Conservation (phyloP, 306 rosid species). For the Pyrus communis region DNA sequence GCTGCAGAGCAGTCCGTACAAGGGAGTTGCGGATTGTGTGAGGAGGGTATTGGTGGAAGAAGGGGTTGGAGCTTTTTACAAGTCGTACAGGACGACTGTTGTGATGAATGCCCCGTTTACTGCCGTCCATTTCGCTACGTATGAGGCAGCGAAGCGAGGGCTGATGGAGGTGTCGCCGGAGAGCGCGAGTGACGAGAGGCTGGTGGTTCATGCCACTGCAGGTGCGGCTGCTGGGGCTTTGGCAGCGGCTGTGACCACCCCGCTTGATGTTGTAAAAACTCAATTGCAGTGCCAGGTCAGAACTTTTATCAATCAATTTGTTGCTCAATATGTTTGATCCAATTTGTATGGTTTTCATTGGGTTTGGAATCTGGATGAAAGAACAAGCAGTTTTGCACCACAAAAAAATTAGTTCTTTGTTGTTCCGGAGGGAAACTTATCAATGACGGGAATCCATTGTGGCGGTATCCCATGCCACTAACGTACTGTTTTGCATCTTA, state of each 20-base stretch:
- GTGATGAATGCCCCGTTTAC: constrained; percentile 83
- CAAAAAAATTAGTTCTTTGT: not conserved
- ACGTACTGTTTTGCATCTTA: not conserved
- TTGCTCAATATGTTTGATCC: not conserved
- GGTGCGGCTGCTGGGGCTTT: constrained; percentile 70
- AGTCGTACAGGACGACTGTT: constrained; percentile 69
- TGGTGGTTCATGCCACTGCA: constrained; percentile 70
- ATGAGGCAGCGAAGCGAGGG: constrained; percentile 58
- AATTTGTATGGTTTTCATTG: not conserved
- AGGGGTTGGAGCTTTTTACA: constrained; percentile 69
- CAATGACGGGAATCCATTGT: not conserved
- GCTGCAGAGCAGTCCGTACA: constrained; percentile 58
- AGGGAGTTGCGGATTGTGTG: constrained; percentile 65
- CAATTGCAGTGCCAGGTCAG: constrained; percentile 82
- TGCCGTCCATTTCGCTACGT: constrained; percentile 63
- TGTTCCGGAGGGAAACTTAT: not conserved
- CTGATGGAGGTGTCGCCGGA: constrained; percentile 50
- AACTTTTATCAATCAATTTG: not conserved
- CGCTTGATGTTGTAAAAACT: constrained; percentile 78
- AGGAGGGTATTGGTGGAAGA: constrained; percentile 68
- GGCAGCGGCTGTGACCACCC: constrained; percentile 68
- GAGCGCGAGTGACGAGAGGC: constrained; percentile 35
- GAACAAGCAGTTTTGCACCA: not conserved
- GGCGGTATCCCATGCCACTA: not conserved
- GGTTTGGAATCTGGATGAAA: not conserved